Percentiles rank a stretch among this genome's conserved stretches.
These are phyloP conservation scores for Hydnomerulius pinastri DNA, from an alignment of 768 basidiomycete species.

Conservation along the genomic window DNA sequence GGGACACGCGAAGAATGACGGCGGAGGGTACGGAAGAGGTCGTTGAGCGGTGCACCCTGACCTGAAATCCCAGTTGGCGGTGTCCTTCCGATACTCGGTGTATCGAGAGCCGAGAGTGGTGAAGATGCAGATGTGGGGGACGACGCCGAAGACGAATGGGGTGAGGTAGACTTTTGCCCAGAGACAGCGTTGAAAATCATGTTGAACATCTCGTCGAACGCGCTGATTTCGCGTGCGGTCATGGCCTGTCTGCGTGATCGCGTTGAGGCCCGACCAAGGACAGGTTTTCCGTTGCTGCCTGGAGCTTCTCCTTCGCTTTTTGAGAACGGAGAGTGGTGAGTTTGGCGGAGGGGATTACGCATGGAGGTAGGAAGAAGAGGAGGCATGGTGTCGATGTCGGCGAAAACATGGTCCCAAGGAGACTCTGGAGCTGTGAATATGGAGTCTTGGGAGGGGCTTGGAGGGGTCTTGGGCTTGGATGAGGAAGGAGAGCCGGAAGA, in stretches of 20 bases:
- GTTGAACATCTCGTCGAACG: conserved; percentile 75
- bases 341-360: conserved; percentile 17
- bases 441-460: conserved; percentile 19
- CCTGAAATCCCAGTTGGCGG: background rate
- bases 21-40: conserved; percentile 58
- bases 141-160: background rate
- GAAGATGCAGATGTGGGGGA: conserved; percentile 2
- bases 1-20: conserved; percentile 49
- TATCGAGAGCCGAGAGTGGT: conserved; percentile 1
- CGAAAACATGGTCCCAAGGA: conserved; percentile 58
- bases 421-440: conserved; percentile 38
- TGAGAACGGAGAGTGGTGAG: background rate
- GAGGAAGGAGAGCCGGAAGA: background rate
- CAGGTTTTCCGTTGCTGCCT: no score
- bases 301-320: background rate
- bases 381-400: conserved; percentile 39
- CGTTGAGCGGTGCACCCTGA: conserved; percentile 34
- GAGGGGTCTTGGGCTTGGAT: conserved; percentile 4
- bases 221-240: conserved; percentile 65
- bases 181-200: conserved; percentile 63
- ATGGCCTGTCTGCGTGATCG: conserved; percentile 52
- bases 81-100: conserved; percentile 17
- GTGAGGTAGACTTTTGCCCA: conserved; percentile 32
- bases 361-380: conserved; percentile 23
- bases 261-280: conserved; percentile 13